Evolutionary conservation across 2,329 filamentous ascomycete genomes (phyloP).

Genomic region (Cladosporium sp.): DNA sequence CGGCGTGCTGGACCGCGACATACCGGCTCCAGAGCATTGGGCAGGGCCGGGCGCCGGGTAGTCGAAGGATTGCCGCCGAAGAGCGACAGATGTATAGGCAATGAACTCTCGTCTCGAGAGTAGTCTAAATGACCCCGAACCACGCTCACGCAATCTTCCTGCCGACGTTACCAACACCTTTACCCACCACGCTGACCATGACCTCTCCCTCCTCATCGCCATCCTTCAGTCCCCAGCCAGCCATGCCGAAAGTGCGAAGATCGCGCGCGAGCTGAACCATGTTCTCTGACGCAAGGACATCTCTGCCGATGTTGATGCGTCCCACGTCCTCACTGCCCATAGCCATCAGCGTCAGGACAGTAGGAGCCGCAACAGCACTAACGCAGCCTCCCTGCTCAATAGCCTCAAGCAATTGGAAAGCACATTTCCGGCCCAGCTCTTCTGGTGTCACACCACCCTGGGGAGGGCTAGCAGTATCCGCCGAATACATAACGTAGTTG

Average conservation of each 20-base stretch:
- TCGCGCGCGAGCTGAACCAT: conserved; percentile 78
- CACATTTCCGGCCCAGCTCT: conserved; percentile 83
- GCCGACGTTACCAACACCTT: conserved; percentile 90
- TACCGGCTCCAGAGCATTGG: background rate
- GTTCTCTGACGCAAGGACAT: conserved; percentile 76
- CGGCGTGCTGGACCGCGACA: too few species aligned
- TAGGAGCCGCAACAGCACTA: conserved; percentile 64
- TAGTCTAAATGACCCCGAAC: background rate
- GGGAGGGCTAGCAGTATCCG: conserved; percentile 71
- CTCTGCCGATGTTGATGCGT: conserved; percentile 72
- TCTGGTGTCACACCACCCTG: conserved; percentile 80
- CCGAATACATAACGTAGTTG: conserved; percentile 79
- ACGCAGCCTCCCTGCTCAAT: conserved; percentile 81
- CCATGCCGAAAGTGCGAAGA: conserved; percentile 80
- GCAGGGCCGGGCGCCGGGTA: background rate
- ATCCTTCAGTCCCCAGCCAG: conserved; percentile 84
- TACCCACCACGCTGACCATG: conserved; percentile 85
- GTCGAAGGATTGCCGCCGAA: background rate
- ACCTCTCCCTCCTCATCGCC: conserved; percentile 61
- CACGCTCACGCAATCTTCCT: conserved; percentile 67
- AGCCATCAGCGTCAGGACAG: conserved; percentile 84
- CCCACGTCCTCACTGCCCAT: conserved; percentile 98
- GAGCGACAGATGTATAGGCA: background rate
- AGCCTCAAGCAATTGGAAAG: conserved; percentile 81
- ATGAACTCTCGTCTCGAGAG: background rate